These are phyloP conservation scores for Scytalidium lignicola DNA, from an alignment of 2,329 filamentous ascomycete genomes.

Conservation along the genomic window DNA sequence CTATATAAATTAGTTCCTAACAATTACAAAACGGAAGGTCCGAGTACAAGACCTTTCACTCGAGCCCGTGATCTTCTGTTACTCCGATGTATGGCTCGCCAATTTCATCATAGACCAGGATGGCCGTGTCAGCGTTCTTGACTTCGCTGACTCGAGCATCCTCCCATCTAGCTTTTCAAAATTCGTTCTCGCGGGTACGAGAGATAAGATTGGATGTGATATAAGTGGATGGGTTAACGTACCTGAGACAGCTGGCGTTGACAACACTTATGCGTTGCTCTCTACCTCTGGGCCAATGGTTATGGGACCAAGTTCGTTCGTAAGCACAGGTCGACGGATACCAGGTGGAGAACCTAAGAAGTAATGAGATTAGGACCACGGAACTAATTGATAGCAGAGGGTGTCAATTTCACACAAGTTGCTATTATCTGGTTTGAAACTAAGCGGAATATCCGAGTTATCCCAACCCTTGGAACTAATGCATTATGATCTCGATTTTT, in stretches of 20 bases:
- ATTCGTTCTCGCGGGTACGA: neutral
- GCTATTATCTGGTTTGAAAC: too few species aligned
- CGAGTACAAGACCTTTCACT: conserved; percentile 7
- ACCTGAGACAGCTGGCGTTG: conserved; percentile 7
- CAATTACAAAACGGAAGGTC: conserved; percentile 4
- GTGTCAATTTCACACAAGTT: too few species aligned
- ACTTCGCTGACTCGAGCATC: conserved; percentile 12
- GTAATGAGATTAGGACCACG: too few species aligned
- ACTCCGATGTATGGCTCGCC: conserved; percentile 10
- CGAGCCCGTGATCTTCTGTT: conserved; percentile 18
- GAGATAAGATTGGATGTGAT: conserved; percentile 1
- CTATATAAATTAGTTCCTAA: conserved; percentile 3
- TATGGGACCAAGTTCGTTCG: neutral
- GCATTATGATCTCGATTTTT: too few species aligned
- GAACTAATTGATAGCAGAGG: too few species aligned
- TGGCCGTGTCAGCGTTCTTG: conserved; percentile 8
- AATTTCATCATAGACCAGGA: conserved; percentile 17
- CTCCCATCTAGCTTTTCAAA: conserved; percentile 16
- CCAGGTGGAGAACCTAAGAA: neutral
- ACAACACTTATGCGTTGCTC: conserved; percentile 26
- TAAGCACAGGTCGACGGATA: neutral
- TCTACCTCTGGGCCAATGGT: neutral
- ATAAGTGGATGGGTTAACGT: conserved; percentile 6
- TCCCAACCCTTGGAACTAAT: too few species aligned
- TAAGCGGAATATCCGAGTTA: too few species aligned